Evolutionary conservation across 2,329 filamentous ascomycete genomes (phyloP).

Genomic region (Dendrostoma leiphaemia): DNA sequence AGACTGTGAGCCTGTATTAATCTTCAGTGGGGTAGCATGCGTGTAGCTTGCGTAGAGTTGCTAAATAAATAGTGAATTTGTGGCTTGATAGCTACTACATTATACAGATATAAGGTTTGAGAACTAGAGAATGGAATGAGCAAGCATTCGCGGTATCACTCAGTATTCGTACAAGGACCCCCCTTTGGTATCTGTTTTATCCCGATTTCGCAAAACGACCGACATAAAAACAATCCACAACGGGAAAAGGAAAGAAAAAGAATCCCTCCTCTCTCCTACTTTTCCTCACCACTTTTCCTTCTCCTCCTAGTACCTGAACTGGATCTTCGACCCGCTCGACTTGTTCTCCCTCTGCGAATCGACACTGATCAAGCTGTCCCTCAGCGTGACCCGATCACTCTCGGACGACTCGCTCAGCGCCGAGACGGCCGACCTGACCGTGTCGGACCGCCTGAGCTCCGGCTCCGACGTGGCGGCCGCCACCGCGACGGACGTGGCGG

Average conservation of each 20-base stretch:
- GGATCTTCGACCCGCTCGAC: slow-evolving; percentile 7
- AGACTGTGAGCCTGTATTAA: too few species aligned
- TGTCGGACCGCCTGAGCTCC: slow-evolving; percentile 4
- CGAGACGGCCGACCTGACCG: slow-evolving; percentile 1
- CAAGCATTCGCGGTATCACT: neutral
- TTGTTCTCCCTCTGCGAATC: neutral
- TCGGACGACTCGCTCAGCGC: slow-evolving; percentile 1
- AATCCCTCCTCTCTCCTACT: too few species aligned
- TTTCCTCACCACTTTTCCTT: neutral
- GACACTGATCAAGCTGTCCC: slow-evolving; percentile 7
- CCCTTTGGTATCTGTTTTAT: neutral
- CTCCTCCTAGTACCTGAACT: slow-evolving; percentile 4
- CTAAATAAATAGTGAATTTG: neutral
- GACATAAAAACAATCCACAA: too few species aligned
- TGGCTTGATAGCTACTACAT: neutral
- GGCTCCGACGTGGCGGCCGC: too few species aligned
- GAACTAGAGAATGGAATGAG: neutral
- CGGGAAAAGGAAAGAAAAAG: too few species aligned
- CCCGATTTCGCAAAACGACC: neutral
- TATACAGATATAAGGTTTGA: neutral
- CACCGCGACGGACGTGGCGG: neutral
- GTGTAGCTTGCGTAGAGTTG: neutral
- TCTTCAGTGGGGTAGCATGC: too few species aligned
- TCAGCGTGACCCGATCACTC: neutral
- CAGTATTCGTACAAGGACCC: neutral